phyloP scores from a whole-genome alignment of 208 protist genomes.

The Trichomonas vaginalis region DNA sequence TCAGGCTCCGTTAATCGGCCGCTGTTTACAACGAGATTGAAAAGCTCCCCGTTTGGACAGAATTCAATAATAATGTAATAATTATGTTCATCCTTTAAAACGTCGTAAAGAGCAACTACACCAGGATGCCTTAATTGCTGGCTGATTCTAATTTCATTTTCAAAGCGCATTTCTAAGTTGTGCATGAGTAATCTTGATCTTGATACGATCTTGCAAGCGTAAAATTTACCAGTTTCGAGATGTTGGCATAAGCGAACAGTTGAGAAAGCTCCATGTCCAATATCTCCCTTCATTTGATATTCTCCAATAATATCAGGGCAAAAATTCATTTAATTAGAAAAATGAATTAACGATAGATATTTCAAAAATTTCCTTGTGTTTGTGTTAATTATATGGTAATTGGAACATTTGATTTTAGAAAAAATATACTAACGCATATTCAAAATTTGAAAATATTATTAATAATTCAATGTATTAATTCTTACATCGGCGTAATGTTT shows the following conservation, averaged over 20 bases:
- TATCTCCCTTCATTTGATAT: neutral
- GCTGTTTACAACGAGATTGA: neutral
- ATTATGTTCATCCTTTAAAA: neutral
- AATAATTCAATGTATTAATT: neutral
- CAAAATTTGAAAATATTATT: neutral
- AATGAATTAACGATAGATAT: no score
- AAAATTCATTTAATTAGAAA: neutral
- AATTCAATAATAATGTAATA: neutral
- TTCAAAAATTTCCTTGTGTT: no score
- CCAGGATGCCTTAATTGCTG: neutral
- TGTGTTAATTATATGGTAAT: no score
- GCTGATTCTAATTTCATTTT: neutral
- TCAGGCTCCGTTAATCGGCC: neutral
- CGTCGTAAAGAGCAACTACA: neutral
- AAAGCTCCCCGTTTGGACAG: neutral
- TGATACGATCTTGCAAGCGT: neutral
- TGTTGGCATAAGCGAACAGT: neutral
- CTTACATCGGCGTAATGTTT: neutral
- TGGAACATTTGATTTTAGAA: no score
- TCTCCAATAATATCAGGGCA: neutral
- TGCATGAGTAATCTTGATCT: neutral
- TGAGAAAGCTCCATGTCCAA: neutral
- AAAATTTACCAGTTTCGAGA: neutral
- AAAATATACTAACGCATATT: neutral
- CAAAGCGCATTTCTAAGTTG: neutral